Evolutionary conservation across 305 asterid genomes (phyloP).

Genomic region (Fraxinus ornus): DNA sequence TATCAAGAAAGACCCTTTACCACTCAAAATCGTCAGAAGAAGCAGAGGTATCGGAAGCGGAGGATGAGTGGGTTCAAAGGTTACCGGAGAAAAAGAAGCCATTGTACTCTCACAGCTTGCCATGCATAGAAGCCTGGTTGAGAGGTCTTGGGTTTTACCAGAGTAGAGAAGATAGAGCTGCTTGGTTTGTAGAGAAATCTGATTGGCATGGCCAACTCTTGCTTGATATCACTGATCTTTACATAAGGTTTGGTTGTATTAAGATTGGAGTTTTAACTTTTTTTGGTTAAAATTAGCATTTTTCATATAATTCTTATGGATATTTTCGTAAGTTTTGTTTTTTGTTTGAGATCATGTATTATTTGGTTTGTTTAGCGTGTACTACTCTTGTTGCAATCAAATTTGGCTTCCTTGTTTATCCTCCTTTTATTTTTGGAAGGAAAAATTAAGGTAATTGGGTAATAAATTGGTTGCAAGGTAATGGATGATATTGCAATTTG

Average conservation of each 20-base stretch:
- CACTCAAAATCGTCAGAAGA: conserved; percentile 56
- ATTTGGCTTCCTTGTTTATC: not conserved
- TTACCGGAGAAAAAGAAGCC: conserved; percentile 85
- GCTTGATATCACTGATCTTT: conserved; percentile 83
- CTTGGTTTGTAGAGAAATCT: conserved; percentile 77
- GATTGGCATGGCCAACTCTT: conserved; percentile 87
- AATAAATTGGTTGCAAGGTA: not conserved
- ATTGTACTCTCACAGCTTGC: conserved; percentile 87
- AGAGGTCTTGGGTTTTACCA: conserved; percentile 70
- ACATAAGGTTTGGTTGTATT: conserved; percentile 54
- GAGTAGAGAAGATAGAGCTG: conserved; percentile 82
- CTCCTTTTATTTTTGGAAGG: not conserved
- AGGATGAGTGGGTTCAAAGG: conserved; percentile 82
- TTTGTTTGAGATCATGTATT: not conserved
- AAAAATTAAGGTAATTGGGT: not conserved
- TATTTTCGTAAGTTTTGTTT: not conserved
- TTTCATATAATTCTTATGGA: not conserved
- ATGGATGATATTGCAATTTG: not conserved
- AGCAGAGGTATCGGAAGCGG: conserved; percentile 42
- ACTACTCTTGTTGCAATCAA: not conserved
- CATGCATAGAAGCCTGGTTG: conserved; percentile 92
- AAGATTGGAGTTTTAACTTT: not conserved
- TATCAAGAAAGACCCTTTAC: conserved; percentile 29
- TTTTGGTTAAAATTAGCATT: conserved; percentile 6
- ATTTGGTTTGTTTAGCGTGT: not conserved